These are phyloP conservation scores for Penicillium arizonense DNA, from an alignment of 495 filamentous ascomycete genomes.

Conservation along the genomic window DNA sequence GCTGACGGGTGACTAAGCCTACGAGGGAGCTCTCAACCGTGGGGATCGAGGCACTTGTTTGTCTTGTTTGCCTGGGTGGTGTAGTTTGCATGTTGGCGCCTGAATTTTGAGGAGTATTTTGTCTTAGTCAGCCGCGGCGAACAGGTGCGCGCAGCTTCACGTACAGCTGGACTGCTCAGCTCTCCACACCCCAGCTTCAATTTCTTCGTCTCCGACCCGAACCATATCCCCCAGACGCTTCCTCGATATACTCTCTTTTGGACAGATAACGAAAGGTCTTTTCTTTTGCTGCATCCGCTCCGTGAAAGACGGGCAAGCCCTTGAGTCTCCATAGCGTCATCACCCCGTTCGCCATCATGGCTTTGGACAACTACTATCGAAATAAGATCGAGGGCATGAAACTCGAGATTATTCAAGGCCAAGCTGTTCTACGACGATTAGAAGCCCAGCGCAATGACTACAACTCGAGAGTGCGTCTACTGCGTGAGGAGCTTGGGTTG, in stretches of 20 bases:
- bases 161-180: slow-evolving; percentile 1
- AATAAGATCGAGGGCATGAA: slow-evolving; percentile 99
- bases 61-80: slow-evolving; percentile 6
- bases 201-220: neutral
- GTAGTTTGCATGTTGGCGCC: slow-evolving; percentile 1
- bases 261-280: neutral
- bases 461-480: slow-evolving; percentile 93
- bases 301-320: slow-evolving; percentile 5
- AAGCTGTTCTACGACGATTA: slow-evolving; percentile 88
- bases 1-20: slow-evolving; percentile 7
- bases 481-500: slow-evolving; percentile 94
- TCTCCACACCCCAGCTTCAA: slow-evolving; percentile 7
- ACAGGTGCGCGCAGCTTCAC: slow-evolving; percentile 9
- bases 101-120: slow-evolving; percentile 1
- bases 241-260: neutral
- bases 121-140: neutral
- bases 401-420: slow-evolving; percentile 98
- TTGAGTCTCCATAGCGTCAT: slow-evolving; percentile 26
- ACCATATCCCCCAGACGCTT: neutral
- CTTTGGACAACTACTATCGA: slow-evolving; percentile 97
- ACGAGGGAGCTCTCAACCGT: slow-evolving; percentile 16
- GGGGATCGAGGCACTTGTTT: neutral
- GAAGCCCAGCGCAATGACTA: slow-evolving; percentile 99
- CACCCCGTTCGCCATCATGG: slow-evolving; percentile 62
- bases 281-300: neutral